A percentile compares a stretch with the other conserved stretches of the same genome.
phyloP scores from a whole-genome alignment of 352 stramenopile genomes.

The Globisporangium recalcitrans region DNA sequence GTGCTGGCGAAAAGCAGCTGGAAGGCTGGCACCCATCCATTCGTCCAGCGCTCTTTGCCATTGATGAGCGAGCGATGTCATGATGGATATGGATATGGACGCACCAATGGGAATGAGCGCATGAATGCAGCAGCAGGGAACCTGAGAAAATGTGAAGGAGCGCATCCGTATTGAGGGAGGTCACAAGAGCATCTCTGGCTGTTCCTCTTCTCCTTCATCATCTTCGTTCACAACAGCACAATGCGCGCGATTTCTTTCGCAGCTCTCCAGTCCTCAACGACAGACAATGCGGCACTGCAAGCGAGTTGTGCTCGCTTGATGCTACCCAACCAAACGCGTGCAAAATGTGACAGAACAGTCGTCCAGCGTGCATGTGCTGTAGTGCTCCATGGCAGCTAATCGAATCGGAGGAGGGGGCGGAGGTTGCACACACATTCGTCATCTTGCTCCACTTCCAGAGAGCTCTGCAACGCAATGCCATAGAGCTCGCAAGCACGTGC shows the following conservation, averaged over 20 bases:
- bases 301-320: neutral
- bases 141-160: neutral
- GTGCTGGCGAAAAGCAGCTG: neutral
- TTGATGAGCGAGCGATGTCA: neutral
- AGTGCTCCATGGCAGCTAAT: neutral
- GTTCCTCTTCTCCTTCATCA: neutral
- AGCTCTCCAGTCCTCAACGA: no score
- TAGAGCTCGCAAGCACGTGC: no score
- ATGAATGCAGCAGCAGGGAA: neutral
- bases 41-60: neutral
- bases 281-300: neutral
- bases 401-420: neutral
- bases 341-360: neutral
- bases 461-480: no score
- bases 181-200: neutral
- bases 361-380: neutral
- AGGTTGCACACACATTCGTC: neutral
- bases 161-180: neutral
- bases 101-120: neutral
- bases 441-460: no score
- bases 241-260: neutral
- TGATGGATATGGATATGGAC: neutral
- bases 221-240: neutral
- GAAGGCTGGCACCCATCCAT: neutral
- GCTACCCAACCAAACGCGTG: neutral